Evolutionary conservation across 139 green algal species (phyloP), one percentile per base, ranked within the genome.

Genomic region (Chlorella vulgaris): DNA sequence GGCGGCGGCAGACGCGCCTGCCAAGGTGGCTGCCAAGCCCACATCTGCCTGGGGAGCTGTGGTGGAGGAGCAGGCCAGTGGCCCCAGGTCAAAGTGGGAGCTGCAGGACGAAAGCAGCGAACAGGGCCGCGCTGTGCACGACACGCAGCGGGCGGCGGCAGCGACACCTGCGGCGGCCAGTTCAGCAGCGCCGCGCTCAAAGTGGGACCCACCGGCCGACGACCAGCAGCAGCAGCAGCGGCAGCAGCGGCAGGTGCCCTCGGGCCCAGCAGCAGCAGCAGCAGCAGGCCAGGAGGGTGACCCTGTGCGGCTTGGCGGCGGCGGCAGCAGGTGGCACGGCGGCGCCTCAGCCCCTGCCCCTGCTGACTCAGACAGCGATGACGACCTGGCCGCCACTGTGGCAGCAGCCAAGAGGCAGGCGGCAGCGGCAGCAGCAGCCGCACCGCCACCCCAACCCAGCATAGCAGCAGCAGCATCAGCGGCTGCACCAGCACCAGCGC

Each of bases 21-120:
- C 33, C 22, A 24, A 38, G 24, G 84, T 61, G 4, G 68, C 77
- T 0, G 76, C 88, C 68, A 81, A 76, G 24, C 55, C 50, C 40
- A 62, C 43, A 15, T 53, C 51, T 18, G 69, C 47, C 24, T 83
- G 85, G 81, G 39, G 31, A 36, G 53, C 67, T n/a, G 66, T 75
- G 43, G 51, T 43, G 62, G 73, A 78, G 33, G 36, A 36, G 74
- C 47, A 15, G 40, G 2, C 2, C 47, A 15, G 42, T 51, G 2
- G 50, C 35, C 78, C 65, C 18, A 58, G 39, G 50, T 78, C 50
- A 24, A 83, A 83, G 22, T 83, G 69, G 69, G 47, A 69, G 70
- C 40, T 61, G 47, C 38, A 69, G 60, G 51, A 82, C 7, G 42
- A 74, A 21, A 22, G 31, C 47, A 31, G 26, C 21, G 15, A 26